Base-by-base conservation (phyloP, 164 flowering plant species). In the Piper betle region DNA sequence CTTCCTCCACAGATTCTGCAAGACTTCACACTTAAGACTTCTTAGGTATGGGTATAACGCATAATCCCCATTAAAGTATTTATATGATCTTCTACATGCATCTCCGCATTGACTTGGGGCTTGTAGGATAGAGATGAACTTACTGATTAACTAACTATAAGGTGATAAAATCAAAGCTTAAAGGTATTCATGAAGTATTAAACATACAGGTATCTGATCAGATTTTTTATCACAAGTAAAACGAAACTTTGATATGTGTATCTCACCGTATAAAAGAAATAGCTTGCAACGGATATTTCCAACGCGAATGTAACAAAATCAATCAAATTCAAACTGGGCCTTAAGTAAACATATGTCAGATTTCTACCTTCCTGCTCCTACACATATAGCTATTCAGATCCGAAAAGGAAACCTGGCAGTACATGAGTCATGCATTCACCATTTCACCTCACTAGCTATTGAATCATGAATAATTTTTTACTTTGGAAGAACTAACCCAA, bases 61-160 rank as follows among this genome's bases (percentile, higher is more conserved):
- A 56, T 52, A 52, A 66, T 39, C 55, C 33, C 53, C 56, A 65
- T 66, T 57, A 61, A 59, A 57, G 25, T 40, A 65, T 75, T 69
- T 69, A 56, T 52, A 73, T 74, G 74, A 78, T 81, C 82, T 71
- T 73, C 4, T 64, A 72, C 33, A 25, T 25, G 33, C 33, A 25
- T 25, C 33, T 25, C 33, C 33, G 33, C 33, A 25, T 25, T 25
- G 33, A 1, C 33, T 25, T 25, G 33, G 33, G 2, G 33, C 33
- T 25, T 25, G 72, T 64, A 67, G 74, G 81, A 79, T 78, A 72
- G 74, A 70, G 59, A 70, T 64, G 80, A 77, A 64, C 67, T 69
- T 62, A 18, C 42, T n/a, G 39, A 62, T 48, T 63, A 61, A 63
- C 61, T 68, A 55, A 25, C 33, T 25, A 25, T 25, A 2, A 25